These are phyloP conservation scores for Rhazya stricta DNA, from an alignment of 257 asterid genomes.

Conservation along the genomic window DNA sequence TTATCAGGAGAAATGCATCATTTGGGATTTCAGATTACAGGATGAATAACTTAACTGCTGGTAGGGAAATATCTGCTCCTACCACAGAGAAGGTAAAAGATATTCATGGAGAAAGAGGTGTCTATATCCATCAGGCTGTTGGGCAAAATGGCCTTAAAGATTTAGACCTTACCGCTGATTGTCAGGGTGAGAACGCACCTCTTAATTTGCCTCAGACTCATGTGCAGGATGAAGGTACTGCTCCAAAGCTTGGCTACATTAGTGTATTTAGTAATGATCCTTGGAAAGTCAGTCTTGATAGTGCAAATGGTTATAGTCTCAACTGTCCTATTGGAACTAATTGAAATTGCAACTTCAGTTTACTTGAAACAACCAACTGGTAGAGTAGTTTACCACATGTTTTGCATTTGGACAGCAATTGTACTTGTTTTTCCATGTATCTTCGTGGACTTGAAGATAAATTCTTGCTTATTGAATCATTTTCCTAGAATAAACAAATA, in stretches of 20 bases:
- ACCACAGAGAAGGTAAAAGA: conserved; percentile 26
- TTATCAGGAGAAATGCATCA: conserved; percentile 23
- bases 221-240: conserved; percentile 55
- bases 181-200: conserved; percentile 51
- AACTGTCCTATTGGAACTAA: neutral
- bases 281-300: neutral
- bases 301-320: conserved; percentile 2
- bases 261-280: neutral
- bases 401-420: neutral
- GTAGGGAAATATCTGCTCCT: conserved; percentile 25
- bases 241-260: conserved; percentile 12
- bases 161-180: conserved; percentile 36
- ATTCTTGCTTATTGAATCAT: neutral
- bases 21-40: conserved; percentile 24
- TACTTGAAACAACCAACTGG: neutral
- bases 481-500: neutral
- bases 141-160: conserved; percentile 29
- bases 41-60: conserved; percentile 3
- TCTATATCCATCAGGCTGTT: conserved; percentile 23
- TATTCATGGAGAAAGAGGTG: conserved; percentile 24
- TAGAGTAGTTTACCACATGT: neutral
- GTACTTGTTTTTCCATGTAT: neutral
- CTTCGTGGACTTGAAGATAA: neutral
- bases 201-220: conserved; percentile 31
- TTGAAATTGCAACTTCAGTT: neutral